These are phyloP conservation scores for Phtheirospermum japonicum DNA, from an alignment of 257 asterid species.

Conservation along the genomic window DNA sequence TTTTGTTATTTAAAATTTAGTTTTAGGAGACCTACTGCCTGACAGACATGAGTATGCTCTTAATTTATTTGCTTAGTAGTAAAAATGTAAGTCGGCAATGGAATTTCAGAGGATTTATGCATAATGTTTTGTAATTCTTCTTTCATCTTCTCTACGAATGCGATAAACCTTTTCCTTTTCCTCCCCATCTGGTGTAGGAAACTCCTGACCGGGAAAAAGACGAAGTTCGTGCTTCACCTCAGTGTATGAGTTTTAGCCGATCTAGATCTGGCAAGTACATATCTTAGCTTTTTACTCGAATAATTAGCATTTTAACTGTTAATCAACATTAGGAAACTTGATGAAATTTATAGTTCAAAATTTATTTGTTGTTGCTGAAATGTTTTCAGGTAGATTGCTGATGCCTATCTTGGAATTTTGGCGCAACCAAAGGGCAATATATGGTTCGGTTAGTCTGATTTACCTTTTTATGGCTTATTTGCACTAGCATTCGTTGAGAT, in stretches of 20 bases:
- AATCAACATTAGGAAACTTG: constrained; percentile 3
- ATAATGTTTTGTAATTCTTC: constrained; percentile 15
- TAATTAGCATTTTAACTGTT: constrained; percentile 10
- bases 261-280: constrained; percentile 68
- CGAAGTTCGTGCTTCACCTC: constrained; percentile 38
- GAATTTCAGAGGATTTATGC: constrained; percentile 3
- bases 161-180: constrained; percentile 22
- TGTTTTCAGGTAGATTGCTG: constrained; percentile 65
- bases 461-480: constrained; percentile 2
- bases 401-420: constrained; percentile 65
- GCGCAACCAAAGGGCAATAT: constrained; percentile 69
- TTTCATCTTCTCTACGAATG: neutral
- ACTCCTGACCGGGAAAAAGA: constrained; percentile 31
- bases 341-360: neutral
- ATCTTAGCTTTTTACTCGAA: neutral
- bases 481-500: no score
- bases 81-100: neutral
- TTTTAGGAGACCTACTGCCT: no score
- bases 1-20: no score
- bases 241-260: constrained; percentile 39
- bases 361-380: neutral
- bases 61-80: neutral
- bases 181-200: constrained; percentile 35
- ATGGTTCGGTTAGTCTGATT: constrained; percentile 45
- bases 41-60: neutral